Conservation (phyloP, 2,329 filamentous ascomycete species). For the Didymella keratinophila region DNA sequence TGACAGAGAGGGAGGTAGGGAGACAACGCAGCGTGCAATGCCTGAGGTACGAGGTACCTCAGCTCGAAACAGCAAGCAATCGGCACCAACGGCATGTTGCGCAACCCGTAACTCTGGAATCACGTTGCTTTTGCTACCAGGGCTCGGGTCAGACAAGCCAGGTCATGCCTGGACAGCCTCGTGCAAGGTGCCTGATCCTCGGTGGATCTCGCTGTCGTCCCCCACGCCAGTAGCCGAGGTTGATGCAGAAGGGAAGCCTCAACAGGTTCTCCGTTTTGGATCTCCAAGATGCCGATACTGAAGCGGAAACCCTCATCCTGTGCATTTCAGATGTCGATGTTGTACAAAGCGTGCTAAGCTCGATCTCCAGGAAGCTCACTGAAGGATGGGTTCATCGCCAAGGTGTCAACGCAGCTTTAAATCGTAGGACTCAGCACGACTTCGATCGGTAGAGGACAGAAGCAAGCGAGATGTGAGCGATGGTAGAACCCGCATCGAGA, state of each 20-base stretch:
- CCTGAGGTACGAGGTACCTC: not conserved
- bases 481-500: not conserved
- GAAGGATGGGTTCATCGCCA: not conserved
- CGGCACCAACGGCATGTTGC: conserved; percentile 1
- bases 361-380: not conserved
- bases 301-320: not conserved
- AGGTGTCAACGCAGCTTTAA: not conserved
- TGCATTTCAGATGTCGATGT: conserved; percentile 8
- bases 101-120: conserved; percentile 4
- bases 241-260: conserved; percentile 19
- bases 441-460: not conserved
- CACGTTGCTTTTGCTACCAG: conserved; percentile 42
- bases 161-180: conserved; percentile 30
- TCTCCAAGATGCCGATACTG: not conserved
- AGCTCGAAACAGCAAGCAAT: not conserved
- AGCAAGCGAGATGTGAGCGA: too few relatives aligned
- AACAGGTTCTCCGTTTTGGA: conserved; percentile 28
- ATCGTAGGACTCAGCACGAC: not conserved
- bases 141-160: conserved; percentile 27
- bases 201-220: conserved; percentile 29
- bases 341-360: not conserved
- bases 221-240: conserved; percentile 41
- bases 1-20: not conserved
- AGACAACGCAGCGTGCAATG: not conserved
- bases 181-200: conserved; percentile 44